Evolutionary conservation across 2,329 filamentous ascomycete species (phyloP).

Genomic region (Aspergillus sp.): DNA sequence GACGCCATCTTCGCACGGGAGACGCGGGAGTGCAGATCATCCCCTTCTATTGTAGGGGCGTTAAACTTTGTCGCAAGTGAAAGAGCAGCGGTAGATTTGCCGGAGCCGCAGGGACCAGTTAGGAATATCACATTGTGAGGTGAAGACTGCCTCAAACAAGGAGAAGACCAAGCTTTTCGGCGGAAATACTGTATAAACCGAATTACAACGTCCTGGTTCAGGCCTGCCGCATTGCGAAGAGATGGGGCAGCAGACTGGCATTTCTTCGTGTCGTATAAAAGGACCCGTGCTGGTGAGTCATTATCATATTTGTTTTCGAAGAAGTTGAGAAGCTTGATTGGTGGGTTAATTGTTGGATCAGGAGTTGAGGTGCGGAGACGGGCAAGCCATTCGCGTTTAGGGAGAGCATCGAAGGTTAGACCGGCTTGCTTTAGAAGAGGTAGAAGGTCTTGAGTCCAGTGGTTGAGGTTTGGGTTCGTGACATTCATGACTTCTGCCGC

Average conservation of each 20-base stretch:
- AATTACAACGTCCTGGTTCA: slow-evolving; percentile 10
- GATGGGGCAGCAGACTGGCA: slow-evolving; percentile 17
- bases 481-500: slow-evolving; percentile 41
- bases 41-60: slow-evolving; percentile 45
- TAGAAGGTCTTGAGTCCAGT: slow-evolving; percentile 48
- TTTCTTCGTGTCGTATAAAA: slow-evolving; percentile 29
- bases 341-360: slow-evolving; percentile 51
- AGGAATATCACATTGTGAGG: slow-evolving; percentile 30
- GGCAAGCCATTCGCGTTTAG: slow-evolving; percentile 27
- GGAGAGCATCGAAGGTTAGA: slow-evolving; percentile 28
- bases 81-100: slow-evolving; percentile 54
- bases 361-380: slow-evolving; percentile 45
- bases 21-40: slow-evolving; percentile 51
- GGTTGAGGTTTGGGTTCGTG: slow-evolving; percentile 50
- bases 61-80: slow-evolving; percentile 43
- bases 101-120: slow-evolving; percentile 54
- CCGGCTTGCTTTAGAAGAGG: slow-evolving; percentile 52
- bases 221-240: slow-evolving; percentile 12
- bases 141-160: background rate
- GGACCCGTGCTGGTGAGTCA: slow-evolving; percentile 22
- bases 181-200: slow-evolving; percentile 18
- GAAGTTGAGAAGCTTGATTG: slow-evolving; percentile 54
- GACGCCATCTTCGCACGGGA: slow-evolving; percentile 54
- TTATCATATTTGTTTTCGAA: slow-evolving; percentile 53
- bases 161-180: slow-evolving; percentile 15